Conservation (phyloP, 148 eudicot species). For the Rhododendron ovatum region DNA sequence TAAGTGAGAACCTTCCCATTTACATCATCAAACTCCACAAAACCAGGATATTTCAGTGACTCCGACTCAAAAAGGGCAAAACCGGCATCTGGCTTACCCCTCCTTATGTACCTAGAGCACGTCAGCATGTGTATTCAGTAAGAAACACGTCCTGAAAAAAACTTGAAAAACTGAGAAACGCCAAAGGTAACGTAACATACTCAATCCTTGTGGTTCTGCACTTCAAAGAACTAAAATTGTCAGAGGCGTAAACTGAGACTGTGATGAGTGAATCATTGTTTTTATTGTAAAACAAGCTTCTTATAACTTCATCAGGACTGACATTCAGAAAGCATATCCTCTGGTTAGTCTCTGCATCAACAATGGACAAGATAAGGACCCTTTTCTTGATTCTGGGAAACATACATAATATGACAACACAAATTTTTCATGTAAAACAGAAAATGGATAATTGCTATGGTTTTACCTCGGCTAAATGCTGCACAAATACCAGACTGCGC, state of each 20-base stretch:
- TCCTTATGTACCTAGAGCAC: conserved; percentile 66
- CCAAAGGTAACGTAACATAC: conserved; percentile 34
- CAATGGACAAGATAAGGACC: conserved; percentile 2
- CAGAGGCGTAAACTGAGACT: conserved; percentile 94
- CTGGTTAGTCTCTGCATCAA: conserved; percentile 80
- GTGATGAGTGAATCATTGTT: conserved; percentile 96
- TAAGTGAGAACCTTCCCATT: conserved; percentile 91
- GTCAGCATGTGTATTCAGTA: background rate
- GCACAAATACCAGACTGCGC: conserved; percentile 97
- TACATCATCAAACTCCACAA: conserved; percentile 99
- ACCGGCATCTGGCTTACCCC: conserved; percentile 96
- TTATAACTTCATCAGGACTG: conserved; percentile 85
- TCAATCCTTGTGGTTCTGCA: conserved; percentile 97
- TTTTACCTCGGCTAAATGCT: conserved; percentile 87
- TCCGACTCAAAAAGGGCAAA: conserved; percentile 95
- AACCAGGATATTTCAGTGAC: conserved; percentile 99
- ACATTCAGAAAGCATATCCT: conserved; percentile 92
- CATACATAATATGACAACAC: background rate
- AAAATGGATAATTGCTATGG: background rate
- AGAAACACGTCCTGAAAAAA: background rate
- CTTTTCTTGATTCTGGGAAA: background rate
- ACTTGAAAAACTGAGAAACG: background rate
- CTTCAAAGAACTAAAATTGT: conserved; percentile 90
- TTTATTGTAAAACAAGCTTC: conserved; percentile 98
- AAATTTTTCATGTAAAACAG: background rate